Base-by-base conservation (phyloP, 2,329 filamentous ascomycete genomes). In the Thielaviopsis ethacetica region DNA sequence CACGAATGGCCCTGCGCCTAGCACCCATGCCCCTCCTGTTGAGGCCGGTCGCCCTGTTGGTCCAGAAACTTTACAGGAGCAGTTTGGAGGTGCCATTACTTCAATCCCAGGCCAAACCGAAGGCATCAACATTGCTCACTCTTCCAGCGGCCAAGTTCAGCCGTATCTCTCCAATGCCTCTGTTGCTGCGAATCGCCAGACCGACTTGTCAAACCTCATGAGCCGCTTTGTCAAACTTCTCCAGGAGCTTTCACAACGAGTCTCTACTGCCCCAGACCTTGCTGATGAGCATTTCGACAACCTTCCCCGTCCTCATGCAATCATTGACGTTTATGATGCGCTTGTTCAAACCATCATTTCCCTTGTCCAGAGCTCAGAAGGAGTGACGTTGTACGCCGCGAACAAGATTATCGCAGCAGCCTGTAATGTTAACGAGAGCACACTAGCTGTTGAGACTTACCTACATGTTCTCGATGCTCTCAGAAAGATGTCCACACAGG, bases 41-140 rank as follows among this genome's bases (percentile, higher is more conserved):
- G 82, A 85, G 65, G 75, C 80, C 5, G 82, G 79, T 1, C 74
- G 81, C 60, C 79, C 79, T 6, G 72, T 85, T 59, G 77, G 81
- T 21, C 84, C 84, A 61, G 82, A 85, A 61, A 76, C 83, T 12
- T 72, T 85, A 3, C 79, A 82, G 63, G 82, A 85, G 44, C 77
- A 81, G 61, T 85, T 80, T 66, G 56, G 50, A n/a, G 75, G 71
- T 57, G 68, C 76, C 15, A 71, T 84, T n/a, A 75, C 79, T 1
- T 79, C 71, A 61, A 68, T 84, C 6, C 74, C 80, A n/a, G 80
- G 80, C 0, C 77, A 80, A 2, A 73, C 78, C 5, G 82, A 85
- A 66, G 78, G 81, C 1, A 77, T 80, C 0, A 75, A 79, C 5
- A 73, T 81, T 49, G 76, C 76, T 54, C 76, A 78, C 53, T 63